Evolutionary conservation across 2,329 filamentous ascomycete genomes (phyloP), one percentile per base, ranked within the genome.

Genomic region (Lithohypha guttulata): DNA sequence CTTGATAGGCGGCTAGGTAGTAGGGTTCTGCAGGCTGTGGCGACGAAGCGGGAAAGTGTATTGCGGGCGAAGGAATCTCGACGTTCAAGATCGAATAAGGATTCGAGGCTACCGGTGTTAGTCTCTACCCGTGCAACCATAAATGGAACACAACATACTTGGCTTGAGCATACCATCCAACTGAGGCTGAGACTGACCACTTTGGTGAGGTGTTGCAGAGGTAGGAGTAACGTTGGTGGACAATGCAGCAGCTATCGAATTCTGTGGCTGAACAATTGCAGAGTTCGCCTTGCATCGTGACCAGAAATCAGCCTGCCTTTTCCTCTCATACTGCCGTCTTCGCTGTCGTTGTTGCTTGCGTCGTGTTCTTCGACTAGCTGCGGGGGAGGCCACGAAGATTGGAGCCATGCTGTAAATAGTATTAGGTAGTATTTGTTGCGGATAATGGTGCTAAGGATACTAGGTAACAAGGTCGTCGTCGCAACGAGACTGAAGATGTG

Each of bases 311-410:
- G 9, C n/a, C 14, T 6, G 8, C 10, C 14, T 21, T 14, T 34
- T 15, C 22, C n/a, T n/a, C 22, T 34, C 14, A 34, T 13, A 20
- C 20, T 13, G 11, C 29, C 34, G 15, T 19, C 21, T 37, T 28
- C 34, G 22, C 19, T 18, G 34, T 21, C 23, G 15, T 10, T 37
- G 22, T 25, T 27, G 23, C 34, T 19, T 37, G 14, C 34, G 34
- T 17, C 34, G 34, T 6, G 13, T 28, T 13, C 34, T 22, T 28
- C 34, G 34, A 17, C 34, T 37, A 8, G 25, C 14, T 17, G 34
- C 23, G 15, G 25, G 15, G 13, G 22, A 20, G n/a, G 22, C 18
- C 10, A 28, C 7, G 25, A 29, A 28, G 17, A 17, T 9, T 28
- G 22, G 25, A 23, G 34, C n/a, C 34, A 37, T 37, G 14, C n/a